A percentile compares a stretch with the other conserved stretches of the same genome.
Evolutionary conservation across 345 rosid genomes (phyloP).

Genomic region (Salix brachista): DNA sequence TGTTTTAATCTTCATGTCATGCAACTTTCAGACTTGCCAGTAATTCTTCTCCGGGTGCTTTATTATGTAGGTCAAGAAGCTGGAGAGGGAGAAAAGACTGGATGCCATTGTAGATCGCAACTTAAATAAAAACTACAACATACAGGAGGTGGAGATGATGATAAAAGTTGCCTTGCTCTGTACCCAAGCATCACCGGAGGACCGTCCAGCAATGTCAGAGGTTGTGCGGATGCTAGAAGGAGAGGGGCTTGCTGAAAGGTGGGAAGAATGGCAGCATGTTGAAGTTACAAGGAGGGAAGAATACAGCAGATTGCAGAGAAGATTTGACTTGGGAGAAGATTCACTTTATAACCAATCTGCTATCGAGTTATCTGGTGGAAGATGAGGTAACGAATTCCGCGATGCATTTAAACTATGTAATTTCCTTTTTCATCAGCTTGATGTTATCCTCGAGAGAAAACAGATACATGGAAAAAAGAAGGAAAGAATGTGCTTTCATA

Average conservation of each 20-base stretch:
- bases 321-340: slow-evolving; percentile 86
- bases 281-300: slow-evolving; percentile 84
- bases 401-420: background rate
- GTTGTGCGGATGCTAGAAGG: slow-evolving; percentile 97
- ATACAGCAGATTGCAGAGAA: slow-evolving; percentile 68
- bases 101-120: slow-evolving; percentile 82
- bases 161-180: slow-evolving; percentile 85
- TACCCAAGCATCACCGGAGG: slow-evolving; percentile 85
- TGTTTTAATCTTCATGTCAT: background rate
- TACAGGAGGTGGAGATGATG: slow-evolving; percentile 84
- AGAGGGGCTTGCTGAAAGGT: slow-evolving; percentile 90
- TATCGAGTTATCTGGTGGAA: slow-evolving; percentile 84
- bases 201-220: slow-evolving; percentile 85
- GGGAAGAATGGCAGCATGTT: slow-evolving; percentile 96
- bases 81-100: slow-evolving; percentile 78
- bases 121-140: slow-evolving; percentile 46
- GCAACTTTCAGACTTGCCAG: background rate
- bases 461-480: background rate
- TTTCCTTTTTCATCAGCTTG: background rate
- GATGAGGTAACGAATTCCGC: slow-evolving; percentile 30
- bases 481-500: background rate
- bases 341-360: slow-evolving; percentile 77
- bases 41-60: background rate
- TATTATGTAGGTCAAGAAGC: slow-evolving; percentile 75
- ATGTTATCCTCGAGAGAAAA: background rate